Conservation (phyloP, 1,284 basidiomycete genomes). For the Irpex lacteus region DNA sequence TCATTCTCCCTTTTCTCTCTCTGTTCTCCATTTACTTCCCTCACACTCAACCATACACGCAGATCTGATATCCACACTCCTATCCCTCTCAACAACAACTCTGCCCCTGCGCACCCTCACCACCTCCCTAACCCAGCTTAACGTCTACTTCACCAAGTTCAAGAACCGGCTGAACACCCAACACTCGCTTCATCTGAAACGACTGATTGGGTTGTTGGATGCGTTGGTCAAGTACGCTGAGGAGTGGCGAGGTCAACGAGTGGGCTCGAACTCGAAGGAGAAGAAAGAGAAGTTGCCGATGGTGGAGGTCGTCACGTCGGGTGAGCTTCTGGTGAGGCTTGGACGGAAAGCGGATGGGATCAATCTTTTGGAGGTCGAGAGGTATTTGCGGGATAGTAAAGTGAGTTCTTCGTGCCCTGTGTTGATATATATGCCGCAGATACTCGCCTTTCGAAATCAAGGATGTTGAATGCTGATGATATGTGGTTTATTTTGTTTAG, state of each 20-base stretch:
- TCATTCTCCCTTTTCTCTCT: too few species aligned
- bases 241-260: slow-evolving; percentile 42
- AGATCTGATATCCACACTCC: slow-evolving; percentile 69
- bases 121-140: slow-evolving; percentile 75
- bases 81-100: slow-evolving; percentile 80
- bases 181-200: slow-evolving; percentile 81
- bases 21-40: too few species aligned
- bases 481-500: slow-evolving; percentile 28
- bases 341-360: slow-evolving; percentile 68
- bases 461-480: too few species aligned
- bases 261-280: slow-evolving; percentile 18
- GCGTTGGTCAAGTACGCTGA: slow-evolving; percentile 59
- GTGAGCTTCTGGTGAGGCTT: slow-evolving; percentile 62
- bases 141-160: slow-evolving; percentile 80
- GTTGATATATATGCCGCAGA: too few species aligned
- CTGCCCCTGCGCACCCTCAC: slow-evolving; percentile 61
- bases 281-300: slow-evolving; percentile 1
- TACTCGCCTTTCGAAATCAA: too few species aligned
- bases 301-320: slow-evolving; percentile 62
- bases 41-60: too few species aligned
- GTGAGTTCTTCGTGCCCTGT: slow-evolving; percentile 40
- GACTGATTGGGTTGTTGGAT: slow-evolving; percentile 72
- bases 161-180: slow-evolving; percentile 68
- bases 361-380: slow-evolving; percentile 83
- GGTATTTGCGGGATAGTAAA: slow-evolving; percentile 85